A percentile compares a stretch with the other conserved stretches of the same genome.
phyloP scores from a whole-genome alignment of 2,329 filamentous ascomycete genomes.

The Colletotrichum limetticola region DNA sequence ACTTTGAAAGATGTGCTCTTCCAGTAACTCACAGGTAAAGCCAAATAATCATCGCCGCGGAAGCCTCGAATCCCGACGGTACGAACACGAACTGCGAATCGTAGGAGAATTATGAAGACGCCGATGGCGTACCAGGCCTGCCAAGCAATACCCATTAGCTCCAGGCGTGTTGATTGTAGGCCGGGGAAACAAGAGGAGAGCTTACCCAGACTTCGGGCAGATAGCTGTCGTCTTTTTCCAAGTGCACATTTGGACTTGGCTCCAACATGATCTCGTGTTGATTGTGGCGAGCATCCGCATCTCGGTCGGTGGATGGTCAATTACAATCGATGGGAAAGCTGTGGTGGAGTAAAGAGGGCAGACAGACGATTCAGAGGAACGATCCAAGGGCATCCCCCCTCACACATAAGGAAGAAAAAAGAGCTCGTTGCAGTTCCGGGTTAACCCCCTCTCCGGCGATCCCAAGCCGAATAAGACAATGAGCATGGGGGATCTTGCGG shows the following conservation, averaged over 20 bases:
- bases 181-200: too few relatives aligned
- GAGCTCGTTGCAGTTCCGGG: background rate
- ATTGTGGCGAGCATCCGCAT: slow-evolving; percentile 8
- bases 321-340: background rate
- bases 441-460: background rate
- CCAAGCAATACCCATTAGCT: background rate
- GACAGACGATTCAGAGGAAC: background rate
- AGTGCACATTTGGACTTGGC: slow-evolving; percentile 27
- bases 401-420: background rate
- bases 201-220: slow-evolving; percentile 37
- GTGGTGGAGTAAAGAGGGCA: background rate
- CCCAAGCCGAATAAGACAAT: background rate
- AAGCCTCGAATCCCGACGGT: slow-evolving; percentile 36
- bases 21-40: slow-evolving; percentile 29
- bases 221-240: slow-evolving; percentile 33
- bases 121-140: slow-evolving; percentile 36
- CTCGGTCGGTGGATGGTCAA: background rate
- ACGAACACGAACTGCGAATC: slow-evolving; percentile 35
- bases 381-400: background rate
- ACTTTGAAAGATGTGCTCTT: too few relatives aligned
- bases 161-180: background rate
- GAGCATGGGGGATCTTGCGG: background rate
- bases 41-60: slow-evolving; percentile 37
- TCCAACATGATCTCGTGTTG: slow-evolving; percentile 19
- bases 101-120: slow-evolving; percentile 34